phyloP scores from a whole-genome alignment of 352 stramenopile genomes.

The Globisporangium paddicum region DNA sequence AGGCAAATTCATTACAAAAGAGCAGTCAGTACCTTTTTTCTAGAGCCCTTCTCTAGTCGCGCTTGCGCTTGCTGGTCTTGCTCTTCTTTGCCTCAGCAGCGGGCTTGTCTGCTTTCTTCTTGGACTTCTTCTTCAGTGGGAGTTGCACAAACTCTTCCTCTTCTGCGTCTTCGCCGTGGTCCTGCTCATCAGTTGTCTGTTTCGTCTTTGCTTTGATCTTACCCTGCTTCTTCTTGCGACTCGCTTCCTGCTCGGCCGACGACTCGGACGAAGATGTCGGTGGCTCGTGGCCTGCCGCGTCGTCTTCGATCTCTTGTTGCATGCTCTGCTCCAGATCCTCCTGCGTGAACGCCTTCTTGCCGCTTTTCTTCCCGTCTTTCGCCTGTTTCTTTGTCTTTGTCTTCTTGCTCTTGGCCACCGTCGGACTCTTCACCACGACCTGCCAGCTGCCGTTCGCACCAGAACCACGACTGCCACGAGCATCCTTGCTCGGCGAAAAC shows the following conservation, averaged over 20 bases:
- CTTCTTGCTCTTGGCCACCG: slow-evolving; percentile 23
- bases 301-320: slow-evolving; percentile 45
- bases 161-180: slow-evolving; percentile 12
- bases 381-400: slow-evolving; percentile 17
- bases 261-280: slow-evolving; percentile 7
- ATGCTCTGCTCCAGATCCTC: slow-evolving; percentile 59
- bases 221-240: slow-evolving; percentile 20
- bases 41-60: slow-evolving; percentile 8
- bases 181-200: neutral
- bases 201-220: slow-evolving; percentile 9
- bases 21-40: neutral
- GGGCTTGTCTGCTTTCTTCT: slow-evolving; percentile 16
- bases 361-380: neutral
- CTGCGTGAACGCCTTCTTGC: slow-evolving; percentile 28
- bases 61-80: slow-evolving; percentile 27
- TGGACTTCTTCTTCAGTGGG: slow-evolving; percentile 48
- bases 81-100: slow-evolving; percentile 3
- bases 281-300: slow-evolving; percentile 20
- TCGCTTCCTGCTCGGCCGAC: slow-evolving; percentile 14
- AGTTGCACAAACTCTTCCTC: slow-evolving; percentile 29
- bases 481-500: slow-evolving; percentile 49
- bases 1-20: slow-evolving; percentile 6
- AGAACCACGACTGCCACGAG: slow-evolving; percentile 15
- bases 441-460: slow-evolving; percentile 30
- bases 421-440: slow-evolving; percentile 54